phyloP scores from a whole-genome alignment of 192 early-diverging fungal genomes.

The Coemansia erecta region DNA sequence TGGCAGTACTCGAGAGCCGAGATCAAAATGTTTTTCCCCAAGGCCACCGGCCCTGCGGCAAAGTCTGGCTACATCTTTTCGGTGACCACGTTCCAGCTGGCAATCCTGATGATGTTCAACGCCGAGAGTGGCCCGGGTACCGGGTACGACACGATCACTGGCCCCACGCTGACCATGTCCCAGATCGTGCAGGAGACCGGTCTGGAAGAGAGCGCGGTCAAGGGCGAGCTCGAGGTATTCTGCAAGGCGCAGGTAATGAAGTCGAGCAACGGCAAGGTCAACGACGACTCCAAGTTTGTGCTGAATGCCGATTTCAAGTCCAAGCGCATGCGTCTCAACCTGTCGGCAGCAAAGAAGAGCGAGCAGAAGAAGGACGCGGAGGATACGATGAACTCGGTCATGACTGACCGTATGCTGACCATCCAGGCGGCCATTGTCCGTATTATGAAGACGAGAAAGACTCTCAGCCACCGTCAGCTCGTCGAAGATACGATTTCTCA shows the following conservation, averaged over 20 bases:
- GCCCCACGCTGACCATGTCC: slow-evolving; percentile 59
- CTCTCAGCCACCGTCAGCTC: slow-evolving; percentile 77
- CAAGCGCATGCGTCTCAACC: slow-evolving; percentile 86
- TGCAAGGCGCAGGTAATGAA: slow-evolving; percentile 80
- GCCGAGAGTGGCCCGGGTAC: slow-evolving; percentile 52
- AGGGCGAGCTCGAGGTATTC: slow-evolving; percentile 69
- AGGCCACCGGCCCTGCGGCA: slow-evolving; percentile 68
- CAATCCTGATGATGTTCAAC: slow-evolving; percentile 90
- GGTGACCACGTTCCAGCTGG: slow-evolving; percentile 91
- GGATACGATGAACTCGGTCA: slow-evolving; percentile 89
- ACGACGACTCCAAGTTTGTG: slow-evolving; percentile 54
- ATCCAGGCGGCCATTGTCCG: slow-evolving; percentile 99
- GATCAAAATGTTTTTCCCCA: slow-evolving; percentile 85
- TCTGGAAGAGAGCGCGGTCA: slow-evolving; percentile 65
- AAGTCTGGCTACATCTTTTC: slow-evolving; percentile 57
- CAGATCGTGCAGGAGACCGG: slow-evolving; percentile 77
- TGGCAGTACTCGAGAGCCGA: slow-evolving; percentile 91
- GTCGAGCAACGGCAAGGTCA: slow-evolving; percentile 15
- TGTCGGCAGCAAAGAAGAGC: slow-evolving; percentile 79
- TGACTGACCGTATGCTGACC: slow-evolving; percentile 85
- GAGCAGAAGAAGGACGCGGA: slow-evolving; percentile 91
- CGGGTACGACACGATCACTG: slow-evolving; percentile 54
- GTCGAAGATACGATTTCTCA: slow-evolving; percentile 89
- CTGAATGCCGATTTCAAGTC: slow-evolving; percentile 83
- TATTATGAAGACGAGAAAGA: slow-evolving; percentile 98